These are phyloP conservation scores for Syzygium aromaticum DNA, from an alignment of 345 rosid species.

Conservation along the genomic window DNA sequence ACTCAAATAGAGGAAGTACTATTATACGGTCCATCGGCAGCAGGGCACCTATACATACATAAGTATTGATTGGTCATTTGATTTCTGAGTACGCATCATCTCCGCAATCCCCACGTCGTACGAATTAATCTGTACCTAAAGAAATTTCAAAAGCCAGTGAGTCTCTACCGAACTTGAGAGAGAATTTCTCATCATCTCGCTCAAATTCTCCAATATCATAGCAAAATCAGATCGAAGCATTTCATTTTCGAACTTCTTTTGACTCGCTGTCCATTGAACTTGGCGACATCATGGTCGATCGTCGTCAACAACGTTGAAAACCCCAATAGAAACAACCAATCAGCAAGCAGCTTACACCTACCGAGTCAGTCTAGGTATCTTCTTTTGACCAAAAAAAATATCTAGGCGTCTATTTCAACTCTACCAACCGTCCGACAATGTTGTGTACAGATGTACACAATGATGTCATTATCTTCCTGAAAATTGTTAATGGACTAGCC, in stretches of 20 bases:
- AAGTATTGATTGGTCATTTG: not conserved
- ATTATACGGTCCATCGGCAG: too few relatives aligned
- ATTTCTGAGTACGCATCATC: not conserved
- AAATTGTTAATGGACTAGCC: not conserved
- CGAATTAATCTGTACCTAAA: not conserved
- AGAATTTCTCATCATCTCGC: not conserved
- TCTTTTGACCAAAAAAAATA: too few relatives aligned
- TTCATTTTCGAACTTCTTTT: not conserved
- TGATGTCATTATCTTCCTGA: not conserved
- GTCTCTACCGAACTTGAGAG: not conserved
- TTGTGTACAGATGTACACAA: not conserved
- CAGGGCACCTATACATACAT: not conserved
- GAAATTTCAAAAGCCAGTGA: not conserved
- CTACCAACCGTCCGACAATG: not conserved
- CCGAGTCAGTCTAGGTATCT: not conserved
- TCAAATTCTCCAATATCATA: not conserved
- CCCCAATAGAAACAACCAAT: not conserved
- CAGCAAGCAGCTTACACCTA: not conserved
- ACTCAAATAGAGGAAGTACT: not conserved
- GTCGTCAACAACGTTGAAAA: not conserved
- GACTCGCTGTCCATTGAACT: not conserved
- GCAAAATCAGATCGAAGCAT: not conserved
- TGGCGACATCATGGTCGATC: not conserved
- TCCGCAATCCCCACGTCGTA: not conserved
- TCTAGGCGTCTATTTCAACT: too few relatives aligned